Evolutionary conservation across 176 grass and related monocot species (phyloP).

Genomic region (Areca catechu): DNA sequence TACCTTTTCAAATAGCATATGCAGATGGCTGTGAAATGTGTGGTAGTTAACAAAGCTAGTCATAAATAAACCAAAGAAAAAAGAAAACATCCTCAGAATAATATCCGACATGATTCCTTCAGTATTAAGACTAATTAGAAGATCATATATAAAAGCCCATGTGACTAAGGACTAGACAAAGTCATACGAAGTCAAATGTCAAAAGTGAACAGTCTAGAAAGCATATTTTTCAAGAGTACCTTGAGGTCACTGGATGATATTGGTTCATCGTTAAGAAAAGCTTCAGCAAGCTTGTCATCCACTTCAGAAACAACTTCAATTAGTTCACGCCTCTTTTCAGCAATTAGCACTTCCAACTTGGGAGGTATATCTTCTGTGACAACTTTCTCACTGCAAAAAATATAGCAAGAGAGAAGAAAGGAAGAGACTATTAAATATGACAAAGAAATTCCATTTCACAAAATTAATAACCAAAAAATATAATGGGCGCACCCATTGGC

Average conservation of each 20-base stretch:
- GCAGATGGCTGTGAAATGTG: too few relatives aligned
- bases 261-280: conserved; percentile 92
- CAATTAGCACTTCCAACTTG: conserved; percentile 56
- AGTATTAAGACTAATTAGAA: too few relatives aligned
- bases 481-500: conserved; percentile 59
- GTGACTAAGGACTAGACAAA: too few relatives aligned
- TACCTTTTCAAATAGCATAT: too few relatives aligned
- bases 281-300: conserved; percentile 92
- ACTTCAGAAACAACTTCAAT: conserved; percentile 98
- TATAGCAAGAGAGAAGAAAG: conserved; percentile 3
- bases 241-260: conserved; percentile 67
- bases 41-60: too few relatives aligned
- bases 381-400: conserved; percentile 60
- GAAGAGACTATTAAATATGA: conserved; percentile 19
- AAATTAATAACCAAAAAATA: background rate
- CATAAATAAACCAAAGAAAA: too few relatives aligned
- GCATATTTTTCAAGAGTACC: conserved; percentile 27
- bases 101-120: too few relatives aligned
- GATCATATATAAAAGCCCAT: too few relatives aligned
- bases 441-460: background rate
- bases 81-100: too few relatives aligned
- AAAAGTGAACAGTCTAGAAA: conserved; percentile 5
- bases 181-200: too few relatives aligned
- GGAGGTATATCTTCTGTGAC: conserved; percentile 55
- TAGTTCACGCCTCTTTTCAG: conserved; percentile 80